phyloP scores from a whole-genome alignment of 1,139 yeast genomes.

The Kodamaea anthophila region DNA sequence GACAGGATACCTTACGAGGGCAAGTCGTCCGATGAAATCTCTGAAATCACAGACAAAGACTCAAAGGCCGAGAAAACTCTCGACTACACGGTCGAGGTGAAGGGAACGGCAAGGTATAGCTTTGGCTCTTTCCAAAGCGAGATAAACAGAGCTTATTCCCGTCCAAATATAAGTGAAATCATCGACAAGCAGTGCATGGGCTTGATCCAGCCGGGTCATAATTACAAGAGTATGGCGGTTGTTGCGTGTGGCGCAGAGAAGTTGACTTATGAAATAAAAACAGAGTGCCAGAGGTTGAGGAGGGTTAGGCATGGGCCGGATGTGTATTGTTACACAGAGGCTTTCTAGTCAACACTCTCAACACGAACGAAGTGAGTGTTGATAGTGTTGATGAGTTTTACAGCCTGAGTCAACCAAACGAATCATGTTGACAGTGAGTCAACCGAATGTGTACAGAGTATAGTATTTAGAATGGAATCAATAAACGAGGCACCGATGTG shows the following conservation, averaged over 20 bases:
- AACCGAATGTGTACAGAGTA: too few relatives aligned
- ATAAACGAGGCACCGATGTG: too few relatives aligned
- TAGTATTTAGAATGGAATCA: too few relatives aligned
- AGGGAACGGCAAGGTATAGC: background rate
- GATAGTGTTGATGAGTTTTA: too few relatives aligned
- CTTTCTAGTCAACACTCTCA: too few relatives aligned
- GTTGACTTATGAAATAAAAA: constrained; percentile 22
- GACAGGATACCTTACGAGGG: constrained; percentile 5
- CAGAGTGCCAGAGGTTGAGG: constrained; percentile 23
- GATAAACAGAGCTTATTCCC: constrained; percentile 1
- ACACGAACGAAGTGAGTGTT: too few relatives aligned
- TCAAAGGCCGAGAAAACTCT: background rate
- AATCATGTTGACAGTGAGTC: too few relatives aligned
- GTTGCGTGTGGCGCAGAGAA: constrained; percentile 33
- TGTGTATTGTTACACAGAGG: constrained; percentile 31
- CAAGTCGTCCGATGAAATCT: background rate
- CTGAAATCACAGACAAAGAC: background rate
- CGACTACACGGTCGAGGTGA: background rate
- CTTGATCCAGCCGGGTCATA: constrained; percentile 3
- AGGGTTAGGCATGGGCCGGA: constrained; percentile 24
- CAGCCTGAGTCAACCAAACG: too few relatives aligned
- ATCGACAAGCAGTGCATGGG: constrained; percentile 1
- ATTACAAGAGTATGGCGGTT: constrained; percentile 24
- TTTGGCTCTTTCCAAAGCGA: background rate
- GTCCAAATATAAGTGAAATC: constrained; percentile 5